Base-by-base conservation (phyloP, 345 rosid species). In the Boechera retrofracta region DNA sequence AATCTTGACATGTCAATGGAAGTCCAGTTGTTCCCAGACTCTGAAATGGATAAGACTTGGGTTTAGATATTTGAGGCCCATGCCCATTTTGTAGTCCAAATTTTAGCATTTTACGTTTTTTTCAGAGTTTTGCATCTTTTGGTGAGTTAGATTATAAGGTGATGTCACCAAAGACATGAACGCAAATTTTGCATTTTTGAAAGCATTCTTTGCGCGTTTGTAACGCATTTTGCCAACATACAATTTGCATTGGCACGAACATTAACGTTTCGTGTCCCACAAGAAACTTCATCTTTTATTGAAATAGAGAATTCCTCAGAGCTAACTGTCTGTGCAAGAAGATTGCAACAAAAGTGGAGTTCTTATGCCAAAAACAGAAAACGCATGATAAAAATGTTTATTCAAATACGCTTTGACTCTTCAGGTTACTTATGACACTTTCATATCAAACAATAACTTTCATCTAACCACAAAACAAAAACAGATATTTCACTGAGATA, bases 141-240 rank as follows among this genome's bases (percentile, higher is more conserved):
- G 41, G 41, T 8, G 41, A 38, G 12, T 39, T 39, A 9, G 42
- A 39, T 39, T 32, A 7, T 4, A 56, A 48, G 68, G 45, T 49
- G 47, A 26, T 47, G 57, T 77, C 51, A 56, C 76, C 49, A 70
- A 70, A 70, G 42, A 35, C 71, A 54, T 70, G 80, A 63, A 42
- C 80, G 75, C n/a, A 77, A 41, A 11, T 44, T 42, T 54, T 55
- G 76, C 76, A 63, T 47, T 39, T n/a, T 49, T 39, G 5, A 36
- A 26, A 21, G 48, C 59, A 66, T 35, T 67, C 32, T 35, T 26
- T 28, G 54, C 0, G 60, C 60, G 53, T 36, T 63, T 62, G 48
- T 63, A 68, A 32, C 13, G 55, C 62, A 26, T 60, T 47, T 52
- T 35, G 32, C 39, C 65, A 70, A 44, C 75, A 70, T 62, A 45